These are phyloP conservation scores for Diaporthe australafricana DNA, from an alignment of 2,329 filamentous ascomycete genomes.

Conservation along the genomic window DNA sequence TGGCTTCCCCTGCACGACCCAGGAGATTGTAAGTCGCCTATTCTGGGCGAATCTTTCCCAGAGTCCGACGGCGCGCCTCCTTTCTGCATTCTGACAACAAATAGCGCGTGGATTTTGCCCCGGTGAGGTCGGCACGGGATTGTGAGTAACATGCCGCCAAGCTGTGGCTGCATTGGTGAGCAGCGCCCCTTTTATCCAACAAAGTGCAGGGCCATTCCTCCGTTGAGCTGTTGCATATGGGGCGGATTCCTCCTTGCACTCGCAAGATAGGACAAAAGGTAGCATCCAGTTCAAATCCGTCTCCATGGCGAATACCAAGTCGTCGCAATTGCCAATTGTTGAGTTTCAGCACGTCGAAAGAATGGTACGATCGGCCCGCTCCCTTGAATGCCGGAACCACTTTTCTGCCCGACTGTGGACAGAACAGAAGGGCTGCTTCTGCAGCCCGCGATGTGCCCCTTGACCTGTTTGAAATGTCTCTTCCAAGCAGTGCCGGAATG, in stretches of 20 bases:
- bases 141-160: slow-evolving; percentile 20
- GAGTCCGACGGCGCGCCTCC: background rate
- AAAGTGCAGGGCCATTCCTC: slow-evolving; percentile 10
- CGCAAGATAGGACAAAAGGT: slow-evolving; percentile 2
- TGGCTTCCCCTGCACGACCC: background rate
- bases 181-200: slow-evolving; percentile 11
- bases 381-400: slow-evolving; percentile 20
- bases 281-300: background rate
- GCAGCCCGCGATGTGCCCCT: slow-evolving; percentile 12
- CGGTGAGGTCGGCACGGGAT: background rate
- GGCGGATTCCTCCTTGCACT: slow-evolving; percentile 5
- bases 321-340: slow-evolving; percentile 8
- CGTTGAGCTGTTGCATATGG: background rate
- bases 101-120: background rate
- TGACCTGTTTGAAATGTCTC: background rate
- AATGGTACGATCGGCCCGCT: slow-evolving; percentile 1
- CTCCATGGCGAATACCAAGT: background rate
- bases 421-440: slow-evolving; percentile 7
- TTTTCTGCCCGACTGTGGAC: slow-evolving; percentile 2
- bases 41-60: background rate
- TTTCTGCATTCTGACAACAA: background rate
- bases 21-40: background rate
- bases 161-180: slow-evolving; percentile 34
- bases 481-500: background rate
- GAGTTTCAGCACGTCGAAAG: slow-evolving; percentile 17